Base-by-base conservation (phyloP, 2,329 filamentous ascomycete genomes). In the Talaromyces sp. region DNA sequence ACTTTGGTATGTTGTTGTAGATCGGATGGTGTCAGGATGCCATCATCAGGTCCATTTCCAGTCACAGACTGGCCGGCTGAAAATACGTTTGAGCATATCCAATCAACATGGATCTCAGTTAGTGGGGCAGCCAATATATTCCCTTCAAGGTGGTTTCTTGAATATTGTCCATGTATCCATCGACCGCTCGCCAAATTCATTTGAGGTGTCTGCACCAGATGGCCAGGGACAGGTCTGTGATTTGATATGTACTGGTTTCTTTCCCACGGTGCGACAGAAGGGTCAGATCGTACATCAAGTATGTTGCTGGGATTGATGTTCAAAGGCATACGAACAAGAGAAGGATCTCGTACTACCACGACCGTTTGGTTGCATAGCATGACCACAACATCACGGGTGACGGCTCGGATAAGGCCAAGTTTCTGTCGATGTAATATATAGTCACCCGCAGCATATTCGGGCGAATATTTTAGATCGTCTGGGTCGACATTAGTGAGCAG, bases 371-470 rank as follows among this genome's bases (percentile, higher is more conserved):
- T 82, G 6, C 74, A 68, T 12, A 87, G 75, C 50, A 76, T 78
- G 30, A 87, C 64, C 1, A 81, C 76, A 14, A 86, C 75, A 57
- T 82, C 79, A 55, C 82, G 78, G 33, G 78, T 74, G 52, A 82
- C 74, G 2, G 79, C 75, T 57, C 81, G 76, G 4, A 87, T 78
- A 10, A 79, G 72, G 1, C 85, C 85, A 4, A 87, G 69, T 82
- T 84, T 87, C 65, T 83, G 78, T 18, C 80, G 75, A 68, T 82
- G 84, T 12, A 86, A 75, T 27, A 87, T 75, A 34, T 83, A 75
- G 58, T 84, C 81, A 4, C 82, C 82, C 63, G 81, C 79, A 5
- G 75, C 68, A 64, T 79, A 81, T 55, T 81, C 73, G 63, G 81
- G 75, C 12, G 78, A 75, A 60, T 76, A 74, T 60, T 72, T 70